Evolutionary conservation across 352 stramenopile genomes (phyloP).

Genomic region (Thalassiosira mediterranea): DNA sequence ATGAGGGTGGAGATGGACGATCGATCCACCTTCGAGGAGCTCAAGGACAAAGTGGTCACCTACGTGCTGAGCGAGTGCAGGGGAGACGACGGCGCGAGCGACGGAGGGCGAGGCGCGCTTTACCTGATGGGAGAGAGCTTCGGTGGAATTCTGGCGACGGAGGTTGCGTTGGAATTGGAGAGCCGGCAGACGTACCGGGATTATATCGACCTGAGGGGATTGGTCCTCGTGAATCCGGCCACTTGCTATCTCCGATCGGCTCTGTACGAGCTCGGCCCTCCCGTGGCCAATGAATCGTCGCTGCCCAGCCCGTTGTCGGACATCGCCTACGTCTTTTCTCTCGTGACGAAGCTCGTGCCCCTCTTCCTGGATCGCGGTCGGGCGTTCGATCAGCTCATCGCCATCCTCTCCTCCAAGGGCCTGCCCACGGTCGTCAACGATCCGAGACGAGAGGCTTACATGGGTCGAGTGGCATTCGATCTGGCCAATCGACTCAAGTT

Average conservation of each 20-base stretch:
- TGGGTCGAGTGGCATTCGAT: conserved; percentile 78
- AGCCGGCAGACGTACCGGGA: conserved; percentile 31
- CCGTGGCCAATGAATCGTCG: conserved; percentile 56
- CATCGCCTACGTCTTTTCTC: conserved; percentile 41
- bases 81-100: neutral
- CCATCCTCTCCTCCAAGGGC: conserved; percentile 71
- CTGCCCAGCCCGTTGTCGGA: conserved; percentile 55
- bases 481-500: conserved; percentile 69
- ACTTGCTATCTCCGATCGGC: conserved; percentile 78
- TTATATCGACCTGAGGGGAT: conserved; percentile 49
- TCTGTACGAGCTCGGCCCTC: conserved; percentile 64
- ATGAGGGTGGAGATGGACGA: conserved; percentile 72
- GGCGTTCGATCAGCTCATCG: conserved; percentile 65
- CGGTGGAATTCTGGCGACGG: conserved; percentile 75
- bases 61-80: conserved; percentile 50
- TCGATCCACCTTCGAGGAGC: conserved; percentile 78
- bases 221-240: conserved; percentile 81
- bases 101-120: conserved; percentile 7
- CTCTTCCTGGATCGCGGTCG: conserved; percentile 74
- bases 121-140: conserved; percentile 84
- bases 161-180: conserved; percentile 62
- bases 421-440: conserved; percentile 79
- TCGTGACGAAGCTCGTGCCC: conserved; percentile 58
- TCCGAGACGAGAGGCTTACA: conserved; percentile 75
- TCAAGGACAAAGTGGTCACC: conserved; percentile 64